Base-by-base conservation (phyloP, 1,284 basidiomycete species). In the Coniferiporia sulphurascens region DNA sequence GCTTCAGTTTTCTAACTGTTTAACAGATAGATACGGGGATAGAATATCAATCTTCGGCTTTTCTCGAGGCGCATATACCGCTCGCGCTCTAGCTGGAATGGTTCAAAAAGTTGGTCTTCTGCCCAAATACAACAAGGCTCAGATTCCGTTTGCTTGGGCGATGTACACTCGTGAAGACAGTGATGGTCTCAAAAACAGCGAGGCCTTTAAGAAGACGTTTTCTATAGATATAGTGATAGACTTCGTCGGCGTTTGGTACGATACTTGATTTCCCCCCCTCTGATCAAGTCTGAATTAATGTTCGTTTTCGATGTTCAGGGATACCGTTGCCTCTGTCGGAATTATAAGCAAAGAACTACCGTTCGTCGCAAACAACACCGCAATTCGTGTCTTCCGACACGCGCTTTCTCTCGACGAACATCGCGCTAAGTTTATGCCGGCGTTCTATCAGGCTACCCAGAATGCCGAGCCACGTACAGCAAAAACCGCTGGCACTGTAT, bases 71-170 rank as follows among this genome's bases (percentile, higher is more conserved):
- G 81, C 82, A 27, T 83, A 83, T 58, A 83, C 80, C 0, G 82
- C 82, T 6, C 73, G 82, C 7, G 77, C 80, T 8, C 69, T 81
- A 9, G 78, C 79, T 43, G 81, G 79, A 13, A 80, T 83, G 76
- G 63, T 83, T 22, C 75, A 77, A 65, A 83, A 81, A 68, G 74
- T 80, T 48, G 78, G 78, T 5, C 66, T 79, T 9, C 63, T 79
- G 0, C 78, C 78, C 8, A 65, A 67, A 10, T 70, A 68, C 64
- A 79, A 80, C 48, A 71, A 76, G 50, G 82, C 86, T 56, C 84
- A 87, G 67, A 77, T 88, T n/a, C 80, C 82, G 0, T 87, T 87
- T 63, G 87, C 86, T 9, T 88, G 86, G 74, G 81, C 83, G 59
- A 85, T 88, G 83, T 87, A 79, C 70, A 78, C 75, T 8, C 66